phyloP scores from a whole-genome alignment of 2,329 filamentous ascomycete genomes.

The Aspergillus hiratsukae region DNA sequence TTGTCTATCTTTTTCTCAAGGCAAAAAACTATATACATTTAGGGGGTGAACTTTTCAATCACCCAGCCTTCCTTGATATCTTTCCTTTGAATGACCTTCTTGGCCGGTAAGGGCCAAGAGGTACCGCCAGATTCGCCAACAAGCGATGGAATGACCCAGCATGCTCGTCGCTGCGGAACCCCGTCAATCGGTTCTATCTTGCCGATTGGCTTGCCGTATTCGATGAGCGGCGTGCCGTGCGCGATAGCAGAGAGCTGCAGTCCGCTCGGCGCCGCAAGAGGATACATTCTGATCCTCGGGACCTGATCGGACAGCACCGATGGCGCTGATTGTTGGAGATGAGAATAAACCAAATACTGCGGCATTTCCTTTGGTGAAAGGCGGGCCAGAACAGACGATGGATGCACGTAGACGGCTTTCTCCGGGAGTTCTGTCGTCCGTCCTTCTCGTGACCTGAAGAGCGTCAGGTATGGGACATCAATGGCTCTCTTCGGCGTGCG shows the following conservation, averaged over 20 bases:
- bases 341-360: constrained; percentile 80
- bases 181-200: constrained; percentile 58
- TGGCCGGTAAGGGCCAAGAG: constrained; percentile 82
- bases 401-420: constrained; percentile 79
- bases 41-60: constrained; percentile 52
- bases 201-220: constrained; percentile 86
- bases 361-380: constrained; percentile 69
- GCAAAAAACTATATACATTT: constrained; percentile 12
- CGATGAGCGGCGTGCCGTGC: constrained; percentile 76
- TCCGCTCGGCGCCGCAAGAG: constrained; percentile 73
- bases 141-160: constrained; percentile 77
- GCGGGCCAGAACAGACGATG: constrained; percentile 73
- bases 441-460: constrained; percentile 62
- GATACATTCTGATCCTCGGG: constrained; percentile 79
- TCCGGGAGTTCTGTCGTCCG: constrained; percentile 48
- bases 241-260: constrained; percentile 73
- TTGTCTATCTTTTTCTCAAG: background rate
- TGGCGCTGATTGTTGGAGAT: constrained; percentile 67
- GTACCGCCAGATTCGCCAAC: constrained; percentile 63
- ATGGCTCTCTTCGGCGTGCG: constrained; percentile 78
- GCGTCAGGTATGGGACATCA: constrained; percentile 84
- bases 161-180: constrained; percentile 58
- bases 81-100: constrained; percentile 76
- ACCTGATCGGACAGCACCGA: constrained; percentile 52
- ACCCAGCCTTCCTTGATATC: constrained; percentile 70